Evolutionary conservation across 2,329 filamentous ascomycete species (phyloP).

Genomic region (Colletotrichum musae): DNA sequence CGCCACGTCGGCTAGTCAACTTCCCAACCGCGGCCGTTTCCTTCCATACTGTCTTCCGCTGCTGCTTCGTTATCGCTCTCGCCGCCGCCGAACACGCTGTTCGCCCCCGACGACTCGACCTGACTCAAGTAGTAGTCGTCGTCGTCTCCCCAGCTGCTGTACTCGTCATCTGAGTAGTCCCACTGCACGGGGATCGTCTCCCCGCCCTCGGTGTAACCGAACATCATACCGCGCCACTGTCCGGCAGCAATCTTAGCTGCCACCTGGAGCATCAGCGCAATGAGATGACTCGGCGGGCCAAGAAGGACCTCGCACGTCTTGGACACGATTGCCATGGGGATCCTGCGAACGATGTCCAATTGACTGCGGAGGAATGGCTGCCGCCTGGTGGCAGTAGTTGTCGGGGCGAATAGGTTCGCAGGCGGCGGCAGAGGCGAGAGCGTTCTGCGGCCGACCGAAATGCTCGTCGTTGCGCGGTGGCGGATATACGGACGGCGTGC

Average conservation of each 20-base stretch:
- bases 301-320: conserved; percentile 85
- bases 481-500: conserved; percentile 59
- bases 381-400: conserved; percentile 46
- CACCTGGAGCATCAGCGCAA: conserved; percentile 85
- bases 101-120: conserved; percentile 50
- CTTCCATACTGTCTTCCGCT: conserved; percentile 36
- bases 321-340: conserved; percentile 77
- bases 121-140: conserved; percentile 60
- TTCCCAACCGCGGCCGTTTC: conserved; percentile 38
- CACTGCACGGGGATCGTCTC: conserved; percentile 71
- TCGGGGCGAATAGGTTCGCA: conserved; percentile 74
- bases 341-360: conserved; percentile 62
- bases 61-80: conserved; percentile 38
- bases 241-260: conserved; percentile 80
- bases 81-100: conserved; percentile 29
- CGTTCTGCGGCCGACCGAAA: conserved; percentile 67
- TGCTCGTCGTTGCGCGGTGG: conserved; percentile 68
- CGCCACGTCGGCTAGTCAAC: conserved; percentile 37
- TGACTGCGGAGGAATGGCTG: conserved; percentile 54
- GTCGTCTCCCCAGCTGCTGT: conserved; percentile 70
- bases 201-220: conserved; percentile 67
- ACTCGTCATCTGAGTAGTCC: conserved; percentile 72
- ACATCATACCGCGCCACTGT: conserved; percentile 73
- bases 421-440: conserved; percentile 78
- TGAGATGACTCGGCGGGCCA: conserved; percentile 83